A percentile compares a stretch with the other conserved stretches of the same genome.
Conservation (phyloP, 805 yeast genomes). For the Sugiyamaella chiloensis region DNA sequence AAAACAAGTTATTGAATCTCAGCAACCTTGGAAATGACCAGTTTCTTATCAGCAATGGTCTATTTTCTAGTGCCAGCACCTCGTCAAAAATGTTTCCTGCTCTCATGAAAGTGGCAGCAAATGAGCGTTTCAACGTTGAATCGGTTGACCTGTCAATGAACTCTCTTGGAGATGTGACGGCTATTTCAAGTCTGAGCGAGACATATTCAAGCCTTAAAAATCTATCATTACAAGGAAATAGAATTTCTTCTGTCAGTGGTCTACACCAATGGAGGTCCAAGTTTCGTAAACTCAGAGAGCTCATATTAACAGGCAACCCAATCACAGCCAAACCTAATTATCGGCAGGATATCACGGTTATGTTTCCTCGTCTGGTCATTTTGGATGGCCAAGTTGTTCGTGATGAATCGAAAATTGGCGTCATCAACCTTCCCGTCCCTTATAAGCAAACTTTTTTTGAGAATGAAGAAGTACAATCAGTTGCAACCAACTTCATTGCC, state of each 20-base stretch:
- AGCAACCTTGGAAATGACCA: constrained; percentile 63
- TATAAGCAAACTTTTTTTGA: constrained; percentile 74
- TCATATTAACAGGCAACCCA: constrained; percentile 79
- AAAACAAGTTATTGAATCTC: constrained; percentile 64
- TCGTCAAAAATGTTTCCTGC: constrained; percentile 87
- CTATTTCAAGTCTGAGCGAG: constrained; percentile 61
- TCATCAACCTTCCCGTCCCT: constrained; percentile 33
- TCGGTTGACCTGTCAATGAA: constrained; percentile 56
- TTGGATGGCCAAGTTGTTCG: constrained; percentile 77
- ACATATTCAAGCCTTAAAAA: constrained; percentile 75
- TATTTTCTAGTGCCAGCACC: constrained; percentile 58
- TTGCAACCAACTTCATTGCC: constrained; percentile 74
- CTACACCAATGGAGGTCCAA: constrained; percentile 78
- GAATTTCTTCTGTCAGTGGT: constrained; percentile 52
- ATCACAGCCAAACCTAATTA: constrained; percentile 47
- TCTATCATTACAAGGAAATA: constrained; percentile 76
- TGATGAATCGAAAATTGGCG: constrained; percentile 53
- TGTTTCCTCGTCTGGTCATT: constrained; percentile 77
- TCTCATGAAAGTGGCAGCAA: constrained; percentile 72
- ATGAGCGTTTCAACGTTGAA: constrained; percentile 51
- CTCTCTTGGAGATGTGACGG: constrained; percentile 56
- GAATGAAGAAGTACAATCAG: constrained; percentile 61
- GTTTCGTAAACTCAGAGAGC: constrained; percentile 67
- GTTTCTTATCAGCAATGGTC: constrained; percentile 54
- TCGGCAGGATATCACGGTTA: constrained; percentile 58